Evolutionary conservation across 2,329 filamentous ascomycete genomes (phyloP), one percentile per base, ranked within the genome.

Genomic region (Ophiostoma quercus): DNA sequence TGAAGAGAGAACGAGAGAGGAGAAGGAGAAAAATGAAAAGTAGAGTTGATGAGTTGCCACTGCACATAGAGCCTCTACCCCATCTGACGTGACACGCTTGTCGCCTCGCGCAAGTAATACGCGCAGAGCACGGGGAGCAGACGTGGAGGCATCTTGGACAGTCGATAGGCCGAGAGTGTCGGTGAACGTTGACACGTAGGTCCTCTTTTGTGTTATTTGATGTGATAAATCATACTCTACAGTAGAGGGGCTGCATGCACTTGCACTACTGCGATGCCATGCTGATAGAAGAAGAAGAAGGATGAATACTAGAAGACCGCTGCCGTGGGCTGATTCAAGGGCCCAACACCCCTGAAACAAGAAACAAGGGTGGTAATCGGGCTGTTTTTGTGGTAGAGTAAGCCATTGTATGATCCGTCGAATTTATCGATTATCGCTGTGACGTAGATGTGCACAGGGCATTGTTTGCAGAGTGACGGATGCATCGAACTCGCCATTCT

Each of bases 331-430:
- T n/a, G 16, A 47, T 47, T n/a, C 43, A 47, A 47, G 43, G 68
- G 39, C 54, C 69, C 37, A 67, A 29, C 71, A 70, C 72, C 72
- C 74, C 74, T 76, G 75, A 76, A 75, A 41, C 9, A 41, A 41
- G 43, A 47, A 47, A 76, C 75, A 74, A 72, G 71, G 71, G 54
- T 54, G 25, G 47, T 39, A 39, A 62, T 71, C 73, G 72, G 74
- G 71, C 74, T 72, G 71, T 71, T 71, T 62, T 19, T 25, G 19
- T 41, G 12, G 22, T 32, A 32, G 12, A 32, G 12, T 25, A 22
- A 41, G 34, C 34, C n/a, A 34, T 2, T 34, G 34, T 34, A 2
- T 34, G 34, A 34, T 6, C 34, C 5, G 34, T 34, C 8, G 34
- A 34, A 41, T 65, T 65, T 65, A 65, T 41, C 57, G 25, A 62